Evolutionary conservation across 208 protist genomes (phyloP).

Genomic region (Leishmania mexicana): DNA sequence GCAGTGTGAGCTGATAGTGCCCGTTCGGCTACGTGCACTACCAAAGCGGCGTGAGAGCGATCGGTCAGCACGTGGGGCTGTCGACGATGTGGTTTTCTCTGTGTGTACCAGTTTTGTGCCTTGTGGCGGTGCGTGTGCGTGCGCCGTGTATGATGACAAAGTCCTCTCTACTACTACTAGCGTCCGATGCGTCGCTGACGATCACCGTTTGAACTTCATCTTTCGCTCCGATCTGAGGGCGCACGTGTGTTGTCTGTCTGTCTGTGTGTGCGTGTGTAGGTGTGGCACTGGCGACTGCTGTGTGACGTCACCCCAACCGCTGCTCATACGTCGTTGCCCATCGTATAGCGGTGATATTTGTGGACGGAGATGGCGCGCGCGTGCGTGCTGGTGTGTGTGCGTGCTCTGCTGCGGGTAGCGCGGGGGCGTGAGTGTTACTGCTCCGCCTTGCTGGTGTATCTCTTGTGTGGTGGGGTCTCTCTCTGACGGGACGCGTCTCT

Average conservation of each 20-base stretch:
- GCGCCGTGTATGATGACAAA: slow-evolving; percentile 30
- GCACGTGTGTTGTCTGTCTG: not conserved
- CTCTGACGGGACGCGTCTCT: not conserved
- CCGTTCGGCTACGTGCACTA: slow-evolving; percentile 33
- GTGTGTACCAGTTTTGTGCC: not conserved
- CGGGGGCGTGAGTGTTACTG: not conserved
- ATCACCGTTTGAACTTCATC: slow-evolving; percentile 44
- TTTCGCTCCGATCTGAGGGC: slow-evolving; percentile 66
- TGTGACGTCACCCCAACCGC: slow-evolving; percentile 33
- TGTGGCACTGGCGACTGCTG: not conserved
- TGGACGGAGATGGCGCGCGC: slow-evolving; percentile 21
- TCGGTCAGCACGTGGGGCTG: not conserved
- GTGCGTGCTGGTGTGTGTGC: not conserved
- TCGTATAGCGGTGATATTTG: slow-evolving; percentile 34
- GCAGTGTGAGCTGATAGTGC: slow-evolving; percentile 32
- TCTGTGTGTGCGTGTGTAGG: not conserved
- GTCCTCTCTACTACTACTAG: slow-evolving; percentile 37
- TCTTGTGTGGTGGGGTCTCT: not conserved
- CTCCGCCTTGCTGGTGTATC: not conserved
- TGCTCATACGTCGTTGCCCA: slow-evolving; percentile 19
- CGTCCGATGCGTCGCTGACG: slow-evolving; percentile 25
- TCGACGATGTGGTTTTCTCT: not conserved
- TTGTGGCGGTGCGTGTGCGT: not conserved
- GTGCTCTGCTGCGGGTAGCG: not conserved
- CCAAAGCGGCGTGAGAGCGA: slow-evolving; percentile 25